Conservation (phyloP, 2,329 filamentous ascomycete species). For the Penicillium olsonii region DNA sequence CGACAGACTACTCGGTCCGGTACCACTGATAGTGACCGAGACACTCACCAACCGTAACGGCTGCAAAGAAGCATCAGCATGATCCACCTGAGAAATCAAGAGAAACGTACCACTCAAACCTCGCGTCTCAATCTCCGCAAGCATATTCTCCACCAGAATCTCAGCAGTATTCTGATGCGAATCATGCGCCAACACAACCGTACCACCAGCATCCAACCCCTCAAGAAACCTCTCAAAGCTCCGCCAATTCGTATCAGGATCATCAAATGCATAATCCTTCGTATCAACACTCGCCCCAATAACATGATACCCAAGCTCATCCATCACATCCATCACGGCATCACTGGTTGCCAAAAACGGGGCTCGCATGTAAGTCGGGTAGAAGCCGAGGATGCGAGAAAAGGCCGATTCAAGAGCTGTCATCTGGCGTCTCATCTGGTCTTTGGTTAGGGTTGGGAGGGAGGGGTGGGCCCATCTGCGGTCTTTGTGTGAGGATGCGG, state of each 20-base stretch:
- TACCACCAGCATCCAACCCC: conserved; percentile 35
- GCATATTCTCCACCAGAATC: conserved; percentile 34
- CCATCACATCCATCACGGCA: conserved; percentile 38
- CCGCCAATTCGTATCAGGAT: conserved; percentile 28
- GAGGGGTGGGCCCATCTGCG: conserved; percentile 43
- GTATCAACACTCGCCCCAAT: conserved; percentile 47
- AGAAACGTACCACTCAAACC: conserved; percentile 40
- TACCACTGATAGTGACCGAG: conserved; percentile 60
- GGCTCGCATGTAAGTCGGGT: conserved; percentile 52
- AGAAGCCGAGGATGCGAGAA: conserved; percentile 43
- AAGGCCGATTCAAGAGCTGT: conserved; percentile 43
- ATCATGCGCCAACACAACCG: conserved; percentile 41
- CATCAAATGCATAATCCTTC: conserved; percentile 43
- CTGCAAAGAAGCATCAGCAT: conserved; percentile 15
- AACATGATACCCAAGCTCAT: conserved; percentile 48
- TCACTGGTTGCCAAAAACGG: conserved; percentile 43
- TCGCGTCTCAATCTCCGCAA: conserved; percentile 39
- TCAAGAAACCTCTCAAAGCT: conserved; percentile 35
- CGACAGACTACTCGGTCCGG: conserved; percentile 15
- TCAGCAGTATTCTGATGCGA: conserved; percentile 39
- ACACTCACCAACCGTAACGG: conserved; percentile 61
- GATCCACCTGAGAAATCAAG: background rate
- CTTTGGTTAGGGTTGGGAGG: conserved; percentile 36
- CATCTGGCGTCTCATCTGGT: conserved; percentile 43
- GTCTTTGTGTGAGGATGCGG: background rate